Base-by-base conservation (phyloP, 768 basidiomycete species). In the Gloeophyllum trabeum region DNA sequence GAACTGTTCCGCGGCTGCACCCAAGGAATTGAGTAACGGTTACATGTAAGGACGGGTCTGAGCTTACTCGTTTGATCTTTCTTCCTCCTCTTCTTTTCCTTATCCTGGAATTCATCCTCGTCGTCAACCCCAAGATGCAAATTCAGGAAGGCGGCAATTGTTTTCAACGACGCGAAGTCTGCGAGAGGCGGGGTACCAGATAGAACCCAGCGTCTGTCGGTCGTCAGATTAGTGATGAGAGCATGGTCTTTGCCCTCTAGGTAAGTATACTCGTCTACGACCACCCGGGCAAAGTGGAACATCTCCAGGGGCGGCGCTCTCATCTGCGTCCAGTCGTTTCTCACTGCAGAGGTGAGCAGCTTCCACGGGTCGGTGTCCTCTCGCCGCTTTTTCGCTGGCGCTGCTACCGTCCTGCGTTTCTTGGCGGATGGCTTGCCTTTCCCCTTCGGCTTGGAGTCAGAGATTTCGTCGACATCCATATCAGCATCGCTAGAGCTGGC, bases 231-330 rank as follows among this genome's bases (percentile, higher is more conserved):
- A 2, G 86, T 88, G 26, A 94, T 72, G 51, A 91, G 69, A 2
- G 86, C 70, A 47, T 86, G 82, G 5, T 80, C 70, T 51, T 84
- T 80, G 42, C 85, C 88, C 20, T 81, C 78, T 19, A 93, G 70
- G 53, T 97, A 96, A 1, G 91, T 93, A 59, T 93, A 97, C 56
- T 97, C 92, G 61, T 96, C 93, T 32, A 94, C 79, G 40, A 97
- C 83, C 22, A 85, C 74, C 4, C 92, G 81, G 3, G 86, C 67
- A 57, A 87, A 96, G 54, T 91, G 76, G 75, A 97, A 96, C 70
- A 91, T 82, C 60, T 94, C 89, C 41, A 96, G 63, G 14, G 90
- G 85, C 1, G 92, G 90, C 1, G 79, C 74, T 40, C 76, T 71
- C 79, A 92, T 84, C 52, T 77, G 62, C 5, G 66, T 80, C 81